Evolutionary conservation across 2,329 filamentous ascomycete species (phyloP).

Genomic region (Aspergillus ochraceoroseus): DNA sequence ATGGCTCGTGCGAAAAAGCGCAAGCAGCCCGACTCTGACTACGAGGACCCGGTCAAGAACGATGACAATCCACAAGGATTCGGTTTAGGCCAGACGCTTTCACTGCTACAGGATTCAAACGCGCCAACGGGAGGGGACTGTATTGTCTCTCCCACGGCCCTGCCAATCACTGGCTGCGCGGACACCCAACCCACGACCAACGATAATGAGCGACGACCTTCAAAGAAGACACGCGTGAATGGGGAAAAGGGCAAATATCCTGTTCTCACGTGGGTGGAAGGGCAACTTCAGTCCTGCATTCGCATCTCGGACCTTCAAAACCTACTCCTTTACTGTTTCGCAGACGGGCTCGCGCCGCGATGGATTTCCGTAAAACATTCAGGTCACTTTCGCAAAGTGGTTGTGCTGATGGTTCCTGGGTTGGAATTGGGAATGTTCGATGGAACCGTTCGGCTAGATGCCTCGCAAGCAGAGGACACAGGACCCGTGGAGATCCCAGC

Average conservation of each 20-base stretch:
- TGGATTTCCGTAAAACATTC: constrained; percentile 59
- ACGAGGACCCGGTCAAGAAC: constrained; percentile 23
- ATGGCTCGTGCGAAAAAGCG: constrained; percentile 32
- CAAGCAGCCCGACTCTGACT: constrained; percentile 30
- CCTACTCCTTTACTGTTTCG: constrained; percentile 56
- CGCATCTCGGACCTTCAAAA: constrained; percentile 56
- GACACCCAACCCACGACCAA: constrained; percentile 9
- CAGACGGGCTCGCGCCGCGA: constrained; percentile 58
- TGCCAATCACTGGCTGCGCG: constrained; percentile 4
- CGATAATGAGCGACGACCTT: constrained; percentile 18
- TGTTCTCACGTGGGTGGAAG: constrained; percentile 50
- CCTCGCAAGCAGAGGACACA: constrained; percentile 3
- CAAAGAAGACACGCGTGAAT: constrained; percentile 35
- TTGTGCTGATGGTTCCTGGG: constrained; percentile 86
- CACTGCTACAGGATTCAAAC: constrained; percentile 26
- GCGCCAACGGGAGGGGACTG: constrained; percentile 13
- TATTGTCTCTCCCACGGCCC: constrained; percentile 1
- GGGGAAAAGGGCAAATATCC: constrained; percentile 50
- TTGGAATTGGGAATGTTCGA: constrained; percentile 88
- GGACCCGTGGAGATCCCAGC: constrained; percentile 2
- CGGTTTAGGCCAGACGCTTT: constrained; percentile 33
- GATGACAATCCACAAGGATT: constrained; percentile 19
- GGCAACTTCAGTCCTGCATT: constrained; percentile 52
- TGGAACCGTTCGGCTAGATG: constrained; percentile 46
- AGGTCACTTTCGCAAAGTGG: constrained; percentile 62